Evolutionary conservation across 2,329 filamentous ascomycete species (phyloP).

Genomic region (Orbilia blumenaviensis): DNA sequence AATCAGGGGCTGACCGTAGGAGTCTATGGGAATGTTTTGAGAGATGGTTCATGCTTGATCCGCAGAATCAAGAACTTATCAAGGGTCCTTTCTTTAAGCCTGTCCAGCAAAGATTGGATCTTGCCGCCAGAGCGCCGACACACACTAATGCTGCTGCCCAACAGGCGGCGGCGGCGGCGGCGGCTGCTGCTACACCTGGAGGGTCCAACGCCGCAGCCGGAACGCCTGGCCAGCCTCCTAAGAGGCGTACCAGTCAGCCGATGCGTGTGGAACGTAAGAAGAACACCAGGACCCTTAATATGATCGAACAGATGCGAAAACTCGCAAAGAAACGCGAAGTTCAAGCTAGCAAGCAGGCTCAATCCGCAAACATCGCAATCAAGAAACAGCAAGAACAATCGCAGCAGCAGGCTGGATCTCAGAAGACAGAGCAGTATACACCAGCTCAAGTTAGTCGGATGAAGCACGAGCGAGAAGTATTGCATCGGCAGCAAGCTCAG

Average conservation of each 20-base stretch:
- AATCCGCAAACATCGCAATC: constrained; percentile 71
- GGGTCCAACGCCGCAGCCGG: constrained; percentile 64
- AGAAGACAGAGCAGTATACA: constrained; percentile 72
- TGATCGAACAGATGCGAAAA: constrained; percentile 95
- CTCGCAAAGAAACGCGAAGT: constrained; percentile 93
- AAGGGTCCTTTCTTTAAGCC: constrained; percentile 95
- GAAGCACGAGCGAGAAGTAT: constrained; percentile 85
- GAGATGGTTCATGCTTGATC: constrained; percentile 91
- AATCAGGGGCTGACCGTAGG: constrained; percentile 85
- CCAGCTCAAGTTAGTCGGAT: constrained; percentile 90
- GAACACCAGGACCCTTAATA: constrained; percentile 83
- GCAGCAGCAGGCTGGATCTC: constrained; percentile 64
- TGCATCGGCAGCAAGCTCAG: constrained; percentile 68
- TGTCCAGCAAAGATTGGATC: constrained; percentile 71
- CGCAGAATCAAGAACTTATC: constrained; percentile 88
- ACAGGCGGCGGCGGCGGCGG: constrained; percentile 59
- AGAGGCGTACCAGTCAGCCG: constrained; percentile 77
- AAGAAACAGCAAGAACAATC: constrained; percentile 81
- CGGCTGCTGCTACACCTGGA: constrained; percentile 62
- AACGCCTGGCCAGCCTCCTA: constrained; percentile 60
- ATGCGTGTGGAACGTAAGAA: constrained; percentile 85
- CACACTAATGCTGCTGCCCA: constrained; percentile 69
- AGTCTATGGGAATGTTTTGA: constrained; percentile 99
- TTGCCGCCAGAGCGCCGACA: constrained; percentile 65
- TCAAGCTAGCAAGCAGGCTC: constrained; percentile 83